Conservation (phyloP, 371 early-diverging fungal genomes). For the Apophysomyces elegans region DNA sequence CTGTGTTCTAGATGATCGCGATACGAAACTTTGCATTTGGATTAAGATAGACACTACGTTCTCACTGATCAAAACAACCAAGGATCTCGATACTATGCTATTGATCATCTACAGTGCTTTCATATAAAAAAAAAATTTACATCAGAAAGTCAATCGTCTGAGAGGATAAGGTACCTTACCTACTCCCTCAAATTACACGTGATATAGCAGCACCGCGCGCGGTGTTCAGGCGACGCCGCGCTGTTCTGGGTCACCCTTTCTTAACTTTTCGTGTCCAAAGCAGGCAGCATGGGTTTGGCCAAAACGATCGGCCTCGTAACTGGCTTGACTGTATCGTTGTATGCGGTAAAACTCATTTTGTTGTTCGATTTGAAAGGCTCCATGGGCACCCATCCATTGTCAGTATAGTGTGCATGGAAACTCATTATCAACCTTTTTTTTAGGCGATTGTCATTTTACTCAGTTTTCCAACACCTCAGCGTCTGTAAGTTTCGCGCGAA, state of each 20-base stretch:
- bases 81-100: too few species aligned
- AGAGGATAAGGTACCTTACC: not conserved
- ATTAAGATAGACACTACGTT: too few species aligned
- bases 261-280: not conserved
- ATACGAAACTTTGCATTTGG: too few species aligned
- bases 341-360: slow-evolving; percentile 16
- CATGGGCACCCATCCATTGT: not conserved
- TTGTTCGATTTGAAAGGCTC: not conserved
- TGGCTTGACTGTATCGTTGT: slow-evolving; percentile 2
- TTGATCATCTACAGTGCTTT: too few species aligned
- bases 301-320: slow-evolving; percentile 9
- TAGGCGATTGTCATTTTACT: slow-evolving; percentile 36
- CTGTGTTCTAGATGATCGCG: too few species aligned
- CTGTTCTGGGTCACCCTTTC: not conserved
- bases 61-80: too few species aligned
- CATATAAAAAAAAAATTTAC: too few species aligned
- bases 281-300: slow-evolving; percentile 16
- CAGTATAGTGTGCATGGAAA: not conserved
- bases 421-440: not conserved
- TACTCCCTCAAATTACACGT: not conserved
- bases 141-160: too few species aligned
- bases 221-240: not conserved
- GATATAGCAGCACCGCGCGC: slow-evolving; percentile 2
- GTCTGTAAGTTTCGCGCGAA: slow-evolving; percentile 28
- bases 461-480: slow-evolving; percentile 42